A percentile compares a stretch with the other conserved stretches of the same genome.
These are phyloP conservation scores for Edaphochlamys debaryana DNA, from an alignment of 139 green algal genomes.

Conservation along the genomic window DNA sequence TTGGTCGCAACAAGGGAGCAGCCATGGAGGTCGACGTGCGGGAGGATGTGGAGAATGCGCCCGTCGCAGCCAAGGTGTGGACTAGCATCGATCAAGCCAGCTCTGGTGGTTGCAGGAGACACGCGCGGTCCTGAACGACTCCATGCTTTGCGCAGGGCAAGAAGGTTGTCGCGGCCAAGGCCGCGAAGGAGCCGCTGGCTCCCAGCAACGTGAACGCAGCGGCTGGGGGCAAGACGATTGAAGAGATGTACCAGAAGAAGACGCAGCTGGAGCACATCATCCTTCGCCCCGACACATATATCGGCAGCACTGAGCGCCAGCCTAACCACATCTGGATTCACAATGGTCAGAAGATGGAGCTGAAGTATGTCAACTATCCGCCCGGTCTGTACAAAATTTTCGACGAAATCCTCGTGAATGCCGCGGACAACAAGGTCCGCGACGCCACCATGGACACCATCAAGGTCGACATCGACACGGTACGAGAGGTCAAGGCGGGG, in stretches of 20 bases:
- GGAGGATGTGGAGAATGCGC: slow-evolving; percentile 14
- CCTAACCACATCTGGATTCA: slow-evolving; percentile 93
- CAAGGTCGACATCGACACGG: slow-evolving; percentile 84
- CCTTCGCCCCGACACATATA: slow-evolving; percentile 98
- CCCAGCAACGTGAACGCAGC: slow-evolving; percentile 14
- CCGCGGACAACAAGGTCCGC: slow-evolving; percentile 98
- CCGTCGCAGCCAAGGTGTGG: not conserved
- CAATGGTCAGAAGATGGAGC: slow-evolving; percentile 70
- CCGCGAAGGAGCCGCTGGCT: slow-evolving; percentile 16
- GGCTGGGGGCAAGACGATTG: slow-evolving; percentile 78
- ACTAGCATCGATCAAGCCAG: no score
- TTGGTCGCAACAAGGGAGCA: no score
- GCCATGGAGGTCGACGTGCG: slow-evolving; percentile 16
- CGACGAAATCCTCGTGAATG: slow-evolving; percentile 99
- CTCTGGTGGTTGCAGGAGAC: no score
- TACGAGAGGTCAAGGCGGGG: slow-evolving; percentile 28
- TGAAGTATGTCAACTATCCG: slow-evolving; percentile 74
- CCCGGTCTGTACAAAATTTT: slow-evolving; percentile 99
- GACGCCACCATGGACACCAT: slow-evolving; percentile 94
- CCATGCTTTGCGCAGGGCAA: not conserved
- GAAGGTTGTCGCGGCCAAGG: slow-evolving; percentile 30
- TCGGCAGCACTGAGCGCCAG: slow-evolving; percentile 93
- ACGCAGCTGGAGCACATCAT: slow-evolving; percentile 99
- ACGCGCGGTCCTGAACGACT: no score
- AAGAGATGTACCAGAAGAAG: slow-evolving; percentile 99